Evolutionary conservation across 1,139 yeast species (phyloP).

Genomic region (Petasospora fabianii): DNA sequence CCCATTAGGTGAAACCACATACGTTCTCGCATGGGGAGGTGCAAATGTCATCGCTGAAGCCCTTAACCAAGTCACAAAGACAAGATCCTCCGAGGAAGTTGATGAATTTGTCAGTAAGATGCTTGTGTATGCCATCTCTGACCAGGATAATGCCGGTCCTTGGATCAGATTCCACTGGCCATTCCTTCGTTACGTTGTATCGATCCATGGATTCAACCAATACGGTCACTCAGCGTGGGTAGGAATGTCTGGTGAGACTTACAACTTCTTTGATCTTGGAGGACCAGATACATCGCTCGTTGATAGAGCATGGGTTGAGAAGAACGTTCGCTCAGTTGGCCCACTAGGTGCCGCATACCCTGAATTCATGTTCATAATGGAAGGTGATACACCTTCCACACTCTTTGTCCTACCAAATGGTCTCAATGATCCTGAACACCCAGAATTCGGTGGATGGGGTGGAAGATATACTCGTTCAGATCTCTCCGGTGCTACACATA

Average conservation of each 20-base stretch:
- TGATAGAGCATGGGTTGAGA: constrained; percentile 24
- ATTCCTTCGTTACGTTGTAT: constrained; percentile 25
- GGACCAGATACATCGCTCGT: constrained; percentile 28
- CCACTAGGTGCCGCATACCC: constrained; percentile 29
- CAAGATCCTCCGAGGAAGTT: constrained; percentile 18
- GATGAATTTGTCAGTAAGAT: constrained; percentile 20
- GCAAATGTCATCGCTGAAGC: constrained; percentile 30
- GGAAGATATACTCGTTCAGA: constrained; percentile 28
- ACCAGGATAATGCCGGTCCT: constrained; percentile 30
- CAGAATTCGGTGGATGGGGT: constrained; percentile 33
- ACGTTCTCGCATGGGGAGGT: constrained; percentile 30
- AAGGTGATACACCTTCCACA: constrained; percentile 31
- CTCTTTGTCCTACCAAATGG: constrained; percentile 31
- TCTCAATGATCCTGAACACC: constrained; percentile 26
- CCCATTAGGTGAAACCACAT: constrained; percentile 17
- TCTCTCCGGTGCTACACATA: constrained; percentile 16
- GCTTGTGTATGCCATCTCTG: constrained; percentile 28
- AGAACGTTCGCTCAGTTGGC: constrained; percentile 26
- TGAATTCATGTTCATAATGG: constrained; percentile 25
- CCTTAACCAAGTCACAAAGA: constrained; percentile 20
- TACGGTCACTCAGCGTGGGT: constrained; percentile 30
- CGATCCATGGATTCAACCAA: constrained; percentile 28
- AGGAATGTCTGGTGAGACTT: constrained; percentile 29
- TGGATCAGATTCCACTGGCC: constrained; percentile 30
- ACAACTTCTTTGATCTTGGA: constrained; percentile 25